Evolutionary conservation across 2,329 filamentous ascomycete genomes (phyloP).

Genomic region (Verticillium albo-atrum): DNA sequence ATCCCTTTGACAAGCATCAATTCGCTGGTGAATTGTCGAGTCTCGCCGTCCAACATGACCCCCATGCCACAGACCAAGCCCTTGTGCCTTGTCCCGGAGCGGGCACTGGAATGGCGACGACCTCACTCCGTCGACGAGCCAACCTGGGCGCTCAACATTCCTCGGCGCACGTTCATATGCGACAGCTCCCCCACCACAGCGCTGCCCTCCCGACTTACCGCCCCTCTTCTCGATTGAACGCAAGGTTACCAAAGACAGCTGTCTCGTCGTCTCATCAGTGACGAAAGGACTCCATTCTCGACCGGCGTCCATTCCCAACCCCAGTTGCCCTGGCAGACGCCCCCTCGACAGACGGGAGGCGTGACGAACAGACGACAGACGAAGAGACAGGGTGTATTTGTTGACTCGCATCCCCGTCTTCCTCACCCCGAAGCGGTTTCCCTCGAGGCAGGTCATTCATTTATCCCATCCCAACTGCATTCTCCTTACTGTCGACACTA

Average conservation of each 20-base stretch:
- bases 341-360: background rate
- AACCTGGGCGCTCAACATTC: slow-evolving; percentile 10
- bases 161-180: slow-evolving; percentile 1
- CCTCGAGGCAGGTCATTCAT: background rate
- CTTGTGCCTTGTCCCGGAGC: background rate
- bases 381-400: slow-evolving; percentile 8
- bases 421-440: slow-evolving; percentile 2
- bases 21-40: background rate
- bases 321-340: background rate
- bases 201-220: background rate
- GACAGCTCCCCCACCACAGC: slow-evolving; percentile 1
- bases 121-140: slow-evolving; percentile 9
- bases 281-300: background rate
- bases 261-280: background rate
- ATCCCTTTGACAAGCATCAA: background rate
- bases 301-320: background rate
- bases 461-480: background rate
- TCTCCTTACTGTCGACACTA: background rate
- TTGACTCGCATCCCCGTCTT: slow-evolving; percentile 8
- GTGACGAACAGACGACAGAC: slow-evolving; percentile 4
- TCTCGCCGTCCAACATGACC: background rate
- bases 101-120: slow-evolving; percentile 10
- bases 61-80: background rate
- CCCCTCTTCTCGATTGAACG: background rate
- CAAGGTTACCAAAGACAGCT: background rate